Base-by-base conservation (phyloP, 352 stramenopile genomes). In the Phytopythium ostracodes region DNA sequence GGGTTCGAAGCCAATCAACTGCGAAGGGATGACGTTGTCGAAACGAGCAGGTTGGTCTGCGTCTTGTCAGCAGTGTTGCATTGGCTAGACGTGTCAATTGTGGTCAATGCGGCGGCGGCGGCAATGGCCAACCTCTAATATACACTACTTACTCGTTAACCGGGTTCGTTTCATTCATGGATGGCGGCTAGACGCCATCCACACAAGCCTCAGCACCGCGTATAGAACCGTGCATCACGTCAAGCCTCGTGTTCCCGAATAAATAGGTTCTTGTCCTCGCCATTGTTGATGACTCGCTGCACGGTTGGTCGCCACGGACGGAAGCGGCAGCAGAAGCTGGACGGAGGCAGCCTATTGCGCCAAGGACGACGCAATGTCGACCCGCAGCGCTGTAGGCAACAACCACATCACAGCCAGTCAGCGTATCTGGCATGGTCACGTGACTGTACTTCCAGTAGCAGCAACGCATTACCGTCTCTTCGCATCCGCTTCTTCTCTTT, bases 401-500 rank as follows among this genome's bases (percentile, higher is more conserved):
- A 4, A 24, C 10, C 20, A 12, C n/a, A 51, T 7, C 17, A 38
- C 0, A 20, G 18, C 12, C 50, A 15, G n/a, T 35, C 17, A 56
- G 49, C 15, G 18, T 38, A 15, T 22, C 6, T 27, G 29, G 3
- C 10, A 10, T 0, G 2, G 5, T 7, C 4, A 25, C 40, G 15
- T 5, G 12, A 10, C 25, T 8, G 20, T 22, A 31, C 47, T 14
- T n/a, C n/a, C 11, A 17, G 24, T 38, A 40, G 15, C 15, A 29
- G 20, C 8, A 17, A 1, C 35, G 46, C 14, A 46, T 43, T 36
- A 85, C 79, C 83, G 73, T 89, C 77, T 65, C 79, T 71, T 49
- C 80, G 79, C 64, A 88, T 68, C 25, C 76, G 65, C 58, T 91
- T 92, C 71, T 89, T 90, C 50, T 86, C 75, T 20, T 83, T 84